Evolutionary conservation across 148 eudicot species (phyloP).

Genomic region (Oxyria digyna): DNA sequence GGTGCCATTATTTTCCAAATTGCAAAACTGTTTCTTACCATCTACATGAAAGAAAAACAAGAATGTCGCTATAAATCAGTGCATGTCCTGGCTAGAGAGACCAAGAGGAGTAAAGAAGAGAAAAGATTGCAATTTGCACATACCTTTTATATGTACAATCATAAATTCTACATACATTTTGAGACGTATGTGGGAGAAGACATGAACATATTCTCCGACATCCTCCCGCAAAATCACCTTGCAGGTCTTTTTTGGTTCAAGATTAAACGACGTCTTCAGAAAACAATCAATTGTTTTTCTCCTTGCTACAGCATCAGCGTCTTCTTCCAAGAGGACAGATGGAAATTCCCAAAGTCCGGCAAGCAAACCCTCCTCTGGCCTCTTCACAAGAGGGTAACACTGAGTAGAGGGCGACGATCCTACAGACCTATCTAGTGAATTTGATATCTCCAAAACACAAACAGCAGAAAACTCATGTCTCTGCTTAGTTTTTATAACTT

Average conservation of each 20-base stretch:
- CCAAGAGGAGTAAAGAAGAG: background rate
- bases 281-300: conserved; percentile 46
- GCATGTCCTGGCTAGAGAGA: background rate
- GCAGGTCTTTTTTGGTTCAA: conserved; percentile 36
- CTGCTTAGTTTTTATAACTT: conserved; percentile 66
- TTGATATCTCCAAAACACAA: conserved; percentile 68
- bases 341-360: conserved; percentile 99
- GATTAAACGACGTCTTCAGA: conserved; percentile 45
- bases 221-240: conserved; percentile 51
- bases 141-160: conserved; percentile 54
- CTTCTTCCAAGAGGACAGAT: conserved; percentile 49
- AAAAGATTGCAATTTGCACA: background rate
- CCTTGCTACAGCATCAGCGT: conserved; percentile 39
- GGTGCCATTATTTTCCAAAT: conserved; percentile 24
- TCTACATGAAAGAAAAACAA: conserved; percentile 22
- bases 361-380: conserved; percentile 85
- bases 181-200: conserved; percentile 85
- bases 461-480: conserved; percentile 79
- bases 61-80: background rate
- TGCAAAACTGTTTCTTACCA: conserved; percentile 18
- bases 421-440: conserved; percentile 14
- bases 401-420: conserved; percentile 18
- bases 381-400: conserved; percentile 70
- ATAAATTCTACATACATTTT: conserved; percentile 78
- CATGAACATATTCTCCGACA: conserved; percentile 74